Conservation (phyloP, 129 eudicot genomes). For the Flaveria robusta region DNA sequence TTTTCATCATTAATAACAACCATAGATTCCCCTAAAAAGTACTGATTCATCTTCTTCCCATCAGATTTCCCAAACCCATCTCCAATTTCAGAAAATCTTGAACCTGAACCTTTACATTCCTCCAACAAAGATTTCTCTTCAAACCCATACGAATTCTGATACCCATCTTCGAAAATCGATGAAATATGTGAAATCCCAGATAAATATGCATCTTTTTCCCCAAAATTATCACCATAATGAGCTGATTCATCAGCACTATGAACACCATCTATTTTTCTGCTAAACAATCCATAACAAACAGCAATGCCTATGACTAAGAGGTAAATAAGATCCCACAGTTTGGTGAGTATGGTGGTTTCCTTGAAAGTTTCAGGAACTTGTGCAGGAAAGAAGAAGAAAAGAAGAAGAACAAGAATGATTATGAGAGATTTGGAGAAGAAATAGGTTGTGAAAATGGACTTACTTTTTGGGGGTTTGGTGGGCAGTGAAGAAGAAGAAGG, state of each 20-base stretch:
- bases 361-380: conserved; percentile 64
- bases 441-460: conserved; percentile 41
- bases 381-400: conserved; percentile 65
- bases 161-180: conserved; percentile 70
- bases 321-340: conserved; percentile 76
- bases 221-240: conserved; percentile 11
- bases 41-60: conserved; percentile 34
- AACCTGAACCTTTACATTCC: conserved; percentile 23
- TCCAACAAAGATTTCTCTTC: conserved; percentile 41
- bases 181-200: conserved; percentile 59
- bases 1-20: conserved; percentile 48
- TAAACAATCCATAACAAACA: conserved; percentile 76
- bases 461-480: conserved; percentile 49
- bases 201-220: conserved; percentile 29
- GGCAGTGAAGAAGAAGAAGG: conserved; percentile 36
- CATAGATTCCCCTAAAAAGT: conserved; percentile 41
- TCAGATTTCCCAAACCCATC: conserved; percentile 23
- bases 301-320: conserved; percentile 73
- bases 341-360: conserved; percentile 38
- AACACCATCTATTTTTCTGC: conserved; percentile 38
- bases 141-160: conserved; percentile 50
- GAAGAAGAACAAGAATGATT: conserved; percentile 48
- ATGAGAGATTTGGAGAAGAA: conserved; percentile 52
- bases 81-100: conserved; percentile 35
- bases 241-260: conserved; percentile 22